phyloP scores from a whole-genome alignment of 495 filamentous ascomycete genomes.

The Aspergillus hancockii region DNA sequence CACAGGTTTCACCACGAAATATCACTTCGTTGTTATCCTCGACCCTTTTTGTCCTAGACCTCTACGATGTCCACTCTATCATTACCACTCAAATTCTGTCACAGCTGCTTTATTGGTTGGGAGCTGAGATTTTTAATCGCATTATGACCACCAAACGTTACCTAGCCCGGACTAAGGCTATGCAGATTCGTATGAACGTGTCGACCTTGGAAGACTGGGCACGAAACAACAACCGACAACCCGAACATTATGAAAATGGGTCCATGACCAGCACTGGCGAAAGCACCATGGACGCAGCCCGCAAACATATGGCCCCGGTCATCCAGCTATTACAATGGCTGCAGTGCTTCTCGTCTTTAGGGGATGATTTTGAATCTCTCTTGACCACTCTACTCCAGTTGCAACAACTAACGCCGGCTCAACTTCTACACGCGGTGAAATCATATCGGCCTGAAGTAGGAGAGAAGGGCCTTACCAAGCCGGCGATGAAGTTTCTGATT shows the following conservation, averaged over 20 bases:
- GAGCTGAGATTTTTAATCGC: constrained; percentile 96
- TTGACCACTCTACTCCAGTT: constrained; percentile 88
- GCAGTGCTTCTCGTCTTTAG: constrained; percentile 93
- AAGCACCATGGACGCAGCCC: constrained; percentile 76
- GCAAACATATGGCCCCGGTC: constrained; percentile 81
- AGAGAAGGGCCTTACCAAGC: constrained; percentile 85
- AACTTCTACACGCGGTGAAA: constrained; percentile 89
- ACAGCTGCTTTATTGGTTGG: constrained; percentile 94
- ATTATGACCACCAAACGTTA: constrained; percentile 96
- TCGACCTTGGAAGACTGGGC: constrained; percentile 97
- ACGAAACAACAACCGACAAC: constrained; percentile 84
- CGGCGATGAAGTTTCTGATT: constrained; percentile 81
- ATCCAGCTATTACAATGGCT: constrained; percentile 98
- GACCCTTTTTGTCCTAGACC: constrained; percentile 93
- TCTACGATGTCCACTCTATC: constrained; percentile 98
- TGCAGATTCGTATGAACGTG: constrained; percentile 99
- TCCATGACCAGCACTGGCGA: constrained; percentile 86
- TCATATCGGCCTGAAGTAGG: constrained; percentile 94
- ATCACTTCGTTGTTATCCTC: constrained; percentile 97
- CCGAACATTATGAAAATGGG: constrained; percentile 93
- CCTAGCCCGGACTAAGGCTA: constrained; percentile 93
- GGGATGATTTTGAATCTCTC: constrained; percentile 87
- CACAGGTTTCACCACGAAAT: constrained; percentile 89
- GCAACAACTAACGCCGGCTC: constrained; percentile 76
- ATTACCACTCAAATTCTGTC: constrained; percentile 90